A percentile compares a stretch with the other conserved stretches of the same genome.
These are phyloP conservation scores for Verticillium tricorpus DNA, from an alignment of 2,329 filamentous ascomycete species.

Conservation along the genomic window DNA sequence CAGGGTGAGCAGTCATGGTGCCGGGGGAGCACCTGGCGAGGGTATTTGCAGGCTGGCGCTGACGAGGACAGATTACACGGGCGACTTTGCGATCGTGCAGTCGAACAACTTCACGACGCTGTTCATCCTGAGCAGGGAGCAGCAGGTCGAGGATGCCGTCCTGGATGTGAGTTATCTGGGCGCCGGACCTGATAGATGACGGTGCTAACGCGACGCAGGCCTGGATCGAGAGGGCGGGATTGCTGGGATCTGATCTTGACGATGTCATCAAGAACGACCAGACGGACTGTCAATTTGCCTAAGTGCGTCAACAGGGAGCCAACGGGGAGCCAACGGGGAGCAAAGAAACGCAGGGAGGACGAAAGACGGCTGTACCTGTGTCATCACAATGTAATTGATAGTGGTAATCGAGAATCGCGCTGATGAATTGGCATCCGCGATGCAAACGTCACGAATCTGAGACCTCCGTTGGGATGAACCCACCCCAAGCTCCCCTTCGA, in stretches of 20 bases:
- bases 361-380: neutral
- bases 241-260: constrained; percentile 18
- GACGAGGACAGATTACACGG: constrained; percentile 19
- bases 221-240: constrained; percentile 20
- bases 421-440: neutral
- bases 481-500: neutral
- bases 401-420: neutral
- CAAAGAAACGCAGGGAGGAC: neutral
- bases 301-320: constrained; percentile 1
- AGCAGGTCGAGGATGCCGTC: constrained; percentile 18
- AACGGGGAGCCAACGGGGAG: too few species aligned
- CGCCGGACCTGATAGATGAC: neutral
- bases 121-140: constrained; percentile 25
- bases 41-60: neutral
- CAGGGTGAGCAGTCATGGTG: constrained; percentile 16
- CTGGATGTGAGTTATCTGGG: constrained; percentile 19
- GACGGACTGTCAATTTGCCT: constrained; percentile 17
- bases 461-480: neutral
- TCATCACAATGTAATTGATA: neutral
- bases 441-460: neutral
- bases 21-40: too few species aligned
- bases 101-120: constrained; percentile 26
- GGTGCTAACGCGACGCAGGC: constrained; percentile 8
- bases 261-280: constrained; percentile 22
- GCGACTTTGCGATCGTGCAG: constrained; percentile 26